These are phyloP conservation scores for Saccharomycopsis sp. DNA, from an alignment of 805 yeast genomes.

Conservation along the genomic window DNA sequence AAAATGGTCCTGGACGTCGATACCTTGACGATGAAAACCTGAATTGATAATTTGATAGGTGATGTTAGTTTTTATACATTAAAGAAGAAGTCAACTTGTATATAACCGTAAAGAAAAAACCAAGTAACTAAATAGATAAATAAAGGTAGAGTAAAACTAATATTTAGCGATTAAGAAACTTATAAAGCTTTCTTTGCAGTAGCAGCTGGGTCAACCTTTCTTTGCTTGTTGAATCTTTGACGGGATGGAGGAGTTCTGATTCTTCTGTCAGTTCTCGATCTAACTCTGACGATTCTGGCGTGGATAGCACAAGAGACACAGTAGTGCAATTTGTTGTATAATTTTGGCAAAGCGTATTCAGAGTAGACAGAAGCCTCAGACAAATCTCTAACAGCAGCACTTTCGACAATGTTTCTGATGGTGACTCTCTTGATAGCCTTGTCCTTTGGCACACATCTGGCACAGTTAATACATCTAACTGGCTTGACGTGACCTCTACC, in stretches of 20 bases:
- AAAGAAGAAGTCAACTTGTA: neutral
- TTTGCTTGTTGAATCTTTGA: slow-evolving; percentile 95
- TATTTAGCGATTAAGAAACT: neutral
- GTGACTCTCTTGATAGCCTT: slow-evolving; percentile 99
- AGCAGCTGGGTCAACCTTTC: slow-evolving; percentile 93
- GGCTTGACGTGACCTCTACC: slow-evolving; percentile 99
- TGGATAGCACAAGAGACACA: slow-evolving; percentile 99
- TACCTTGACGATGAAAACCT: too few species aligned
- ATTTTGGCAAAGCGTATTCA: slow-evolving; percentile 99
- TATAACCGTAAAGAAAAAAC: neutral
- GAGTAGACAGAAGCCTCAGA: slow-evolving; percentile 99
- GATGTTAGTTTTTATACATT: neutral
- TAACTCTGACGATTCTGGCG: slow-evolving; percentile 99
- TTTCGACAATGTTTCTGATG: slow-evolving; percentile 99
- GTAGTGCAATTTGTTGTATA: slow-evolving; percentile 99
- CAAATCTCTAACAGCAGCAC: slow-evolving; percentile 99
- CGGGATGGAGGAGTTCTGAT: slow-evolving; percentile 98
- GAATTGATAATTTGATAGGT: too few species aligned
- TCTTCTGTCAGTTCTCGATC: slow-evolving; percentile 98
- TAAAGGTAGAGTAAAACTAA: neutral
- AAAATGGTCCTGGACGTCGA: too few species aligned
- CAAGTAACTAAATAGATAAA: neutral
- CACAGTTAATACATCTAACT: slow-evolving; percentile 99
- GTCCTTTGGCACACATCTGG: slow-evolving; percentile 99
- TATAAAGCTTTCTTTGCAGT: slow-evolving; percentile 86